Percentiles rank a stretch among this genome's conserved stretches.
Evolutionary conservation across 2,329 filamentous ascomycete genomes (phyloP).

Genomic region (Apiospora marii): DNA sequence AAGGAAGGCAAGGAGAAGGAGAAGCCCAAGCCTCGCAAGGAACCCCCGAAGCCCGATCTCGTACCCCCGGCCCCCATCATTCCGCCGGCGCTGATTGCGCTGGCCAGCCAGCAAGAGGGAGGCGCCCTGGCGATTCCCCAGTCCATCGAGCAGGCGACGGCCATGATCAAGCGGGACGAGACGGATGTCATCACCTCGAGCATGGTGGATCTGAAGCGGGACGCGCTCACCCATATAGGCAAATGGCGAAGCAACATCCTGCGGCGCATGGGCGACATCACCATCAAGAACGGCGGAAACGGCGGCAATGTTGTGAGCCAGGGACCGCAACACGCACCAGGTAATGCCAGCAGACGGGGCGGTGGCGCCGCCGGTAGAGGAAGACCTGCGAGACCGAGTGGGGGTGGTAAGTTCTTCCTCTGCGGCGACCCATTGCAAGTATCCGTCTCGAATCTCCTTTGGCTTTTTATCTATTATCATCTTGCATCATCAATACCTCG

Average conservation of each 20-base stretch:
- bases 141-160: constrained; percentile 40
- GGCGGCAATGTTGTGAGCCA: constrained; percentile 36
- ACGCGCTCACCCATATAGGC: constrained; percentile 75
- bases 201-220: constrained; percentile 72
- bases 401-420: constrained; percentile 43
- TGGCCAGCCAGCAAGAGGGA: constrained; percentile 23
- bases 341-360: constrained; percentile 48
- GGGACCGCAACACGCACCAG: constrained; percentile 32
- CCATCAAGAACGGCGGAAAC: constrained; percentile 53
- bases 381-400: constrained; percentile 41
- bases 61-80: constrained; percentile 21
- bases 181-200: constrained; percentile 36
- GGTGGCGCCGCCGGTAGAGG: constrained; percentile 41
- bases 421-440: constrained; percentile 27
- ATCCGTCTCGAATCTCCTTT: constrained; percentile 28
- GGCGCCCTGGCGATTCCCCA: constrained; percentile 39
- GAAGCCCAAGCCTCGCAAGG: constrained; percentile 15
- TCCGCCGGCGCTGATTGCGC: constrained; percentile 6
- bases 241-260: constrained; percentile 81
- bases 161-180: constrained; percentile 48
- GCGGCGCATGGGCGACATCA: constrained; percentile 74
- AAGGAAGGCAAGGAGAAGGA: constrained; percentile 16
- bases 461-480: neutral
- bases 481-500: neutral
- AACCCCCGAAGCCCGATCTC: constrained; percentile 40